Percentiles rank a stretch among this genome's conserved stretches.
Conservation (phyloP, 2,329 filamentous ascomycete species). For the Cladosporium sp. region DNA sequence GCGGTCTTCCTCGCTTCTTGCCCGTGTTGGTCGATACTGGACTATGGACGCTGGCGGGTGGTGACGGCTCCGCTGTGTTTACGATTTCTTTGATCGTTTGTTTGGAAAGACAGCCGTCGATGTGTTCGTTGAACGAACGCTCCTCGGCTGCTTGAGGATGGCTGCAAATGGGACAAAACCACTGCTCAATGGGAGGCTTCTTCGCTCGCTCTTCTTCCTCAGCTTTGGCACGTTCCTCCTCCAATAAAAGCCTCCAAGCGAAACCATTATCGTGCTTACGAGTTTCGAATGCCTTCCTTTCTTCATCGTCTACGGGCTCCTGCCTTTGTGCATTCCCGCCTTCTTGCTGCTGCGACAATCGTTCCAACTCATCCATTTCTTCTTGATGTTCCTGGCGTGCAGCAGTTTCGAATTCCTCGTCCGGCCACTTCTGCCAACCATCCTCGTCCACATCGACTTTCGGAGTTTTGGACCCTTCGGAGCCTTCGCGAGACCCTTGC, state of each 20-base stretch:
- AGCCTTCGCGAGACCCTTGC: constrained; percentile 15
- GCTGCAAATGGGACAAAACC: constrained; percentile 86
- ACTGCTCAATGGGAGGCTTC: constrained; percentile 42
- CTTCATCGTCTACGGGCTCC: neutral
- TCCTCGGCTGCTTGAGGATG: constrained; percentile 70
- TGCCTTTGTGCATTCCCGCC: constrained; percentile 12
- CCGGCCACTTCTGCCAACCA: constrained; percentile 63
- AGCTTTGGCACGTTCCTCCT: constrained; percentile 21
- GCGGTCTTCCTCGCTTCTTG: constrained; percentile 3
- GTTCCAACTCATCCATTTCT: constrained; percentile 56
- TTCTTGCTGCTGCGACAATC: constrained; percentile 53
- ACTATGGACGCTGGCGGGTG: neutral
- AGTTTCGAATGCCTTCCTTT: constrained; percentile 18
- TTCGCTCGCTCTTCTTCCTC: constrained; percentile 19
- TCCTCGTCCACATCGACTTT: constrained; percentile 38
- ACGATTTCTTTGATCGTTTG: constrained; percentile 80
- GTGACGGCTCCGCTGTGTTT: constrained; percentile 2
- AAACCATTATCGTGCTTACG: constrained; percentile 29
- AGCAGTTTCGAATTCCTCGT: constrained; percentile 59
- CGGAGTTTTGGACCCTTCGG: constrained; percentile 26
- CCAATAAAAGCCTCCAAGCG: constrained; percentile 28
- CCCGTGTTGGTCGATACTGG: neutral
- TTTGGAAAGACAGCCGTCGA: constrained; percentile 82
- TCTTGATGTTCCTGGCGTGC: constrained; percentile 55
- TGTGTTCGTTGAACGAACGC: constrained; percentile 77